A percentile compares a stretch with the other conserved stretches of the same genome.
Evolutionary conservation across 768 basidiomycete species (phyloP).

Genomic region (Mycena belliarum): DNA sequence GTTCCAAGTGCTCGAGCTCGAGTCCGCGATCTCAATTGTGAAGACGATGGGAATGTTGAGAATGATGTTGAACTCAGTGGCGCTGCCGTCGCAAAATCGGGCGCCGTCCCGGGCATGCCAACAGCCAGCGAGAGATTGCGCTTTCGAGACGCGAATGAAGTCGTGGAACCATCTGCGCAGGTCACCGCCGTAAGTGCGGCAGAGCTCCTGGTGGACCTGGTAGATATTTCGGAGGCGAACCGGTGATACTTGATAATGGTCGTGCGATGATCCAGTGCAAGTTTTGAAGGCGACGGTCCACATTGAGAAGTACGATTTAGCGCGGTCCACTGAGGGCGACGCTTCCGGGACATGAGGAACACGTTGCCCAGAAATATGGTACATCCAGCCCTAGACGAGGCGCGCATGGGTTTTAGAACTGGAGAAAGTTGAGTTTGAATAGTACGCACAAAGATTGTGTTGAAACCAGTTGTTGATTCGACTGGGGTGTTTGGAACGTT

Average conservation of each 20-base stretch:
- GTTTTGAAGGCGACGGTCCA: background rate
- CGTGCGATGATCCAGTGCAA: background rate
- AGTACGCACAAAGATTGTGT: conserved; percentile 1
- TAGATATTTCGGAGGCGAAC: background rate
- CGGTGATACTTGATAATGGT: background rate
- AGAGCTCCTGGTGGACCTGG: background rate
- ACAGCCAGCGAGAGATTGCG: background rate
- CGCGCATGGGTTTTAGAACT: no score
- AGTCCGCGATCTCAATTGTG: conserved; percentile 1
- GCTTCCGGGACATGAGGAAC: no score
- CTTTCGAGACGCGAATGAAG: background rate
- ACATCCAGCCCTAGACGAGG: no score
- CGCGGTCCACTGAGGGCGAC: background rate
- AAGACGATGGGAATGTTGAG: background rate
- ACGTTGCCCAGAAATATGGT: no score
- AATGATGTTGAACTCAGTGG: background rate
- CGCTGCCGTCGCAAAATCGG: background rate
- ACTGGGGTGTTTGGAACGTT: background rate
- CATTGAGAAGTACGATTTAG: background rate
- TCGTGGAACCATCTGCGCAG: conserved; percentile 9
- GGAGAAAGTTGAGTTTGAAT: no score
- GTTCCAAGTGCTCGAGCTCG: background rate
- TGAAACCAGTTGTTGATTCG: background rate
- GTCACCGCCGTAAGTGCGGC: background rate
- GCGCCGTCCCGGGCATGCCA: background rate